Evolutionary conservation across 78 protist genomes (phyloP).

Genomic region (Polysphondylium violaceum): DNA sequence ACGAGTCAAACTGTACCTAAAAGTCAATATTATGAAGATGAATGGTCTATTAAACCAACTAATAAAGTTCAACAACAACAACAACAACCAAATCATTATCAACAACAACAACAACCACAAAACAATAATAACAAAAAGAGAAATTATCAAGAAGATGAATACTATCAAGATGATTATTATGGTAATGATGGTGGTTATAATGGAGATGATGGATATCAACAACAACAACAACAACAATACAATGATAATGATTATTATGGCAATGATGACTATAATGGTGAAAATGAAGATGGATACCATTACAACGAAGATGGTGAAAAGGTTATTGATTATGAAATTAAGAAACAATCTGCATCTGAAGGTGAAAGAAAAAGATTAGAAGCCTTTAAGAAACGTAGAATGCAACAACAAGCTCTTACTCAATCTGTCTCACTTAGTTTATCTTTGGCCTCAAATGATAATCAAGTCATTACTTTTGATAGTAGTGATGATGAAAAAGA

Average conservation of each 20-base stretch:
- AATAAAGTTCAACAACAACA: neutral
- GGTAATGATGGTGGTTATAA: neutral
- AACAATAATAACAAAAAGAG: too few relatives aligned
- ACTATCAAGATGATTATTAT: slow-evolving; percentile 18
- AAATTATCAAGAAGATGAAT: too few relatives aligned
- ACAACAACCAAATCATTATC: neutral
- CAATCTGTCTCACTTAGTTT: neutral
- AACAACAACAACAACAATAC: neutral
- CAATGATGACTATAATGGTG: slow-evolving; percentile 16
- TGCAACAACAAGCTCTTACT: slow-evolving; percentile 16
- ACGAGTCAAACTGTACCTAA: neutral
- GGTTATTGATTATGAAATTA: slow-evolving; percentile 37
- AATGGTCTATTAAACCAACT: neutral
- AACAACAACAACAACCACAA: neutral
- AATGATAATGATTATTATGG: slow-evolving; percentile 11
- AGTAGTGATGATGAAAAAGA: slow-evolving; percentile 34
- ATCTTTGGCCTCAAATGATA: neutral
- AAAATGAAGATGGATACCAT: neutral
- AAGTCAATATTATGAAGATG: neutral
- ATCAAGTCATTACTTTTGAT: slow-evolving; percentile 36
- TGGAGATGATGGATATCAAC: neutral
- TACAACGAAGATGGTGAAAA: slow-evolving; percentile 13
- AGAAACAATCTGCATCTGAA: slow-evolving; percentile 38
- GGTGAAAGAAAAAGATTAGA: slow-evolving; percentile 79
- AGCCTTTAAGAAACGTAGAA: slow-evolving; percentile 58